phyloP scores from a whole-genome alignment of 192 early-diverging fungal genomes.

The Spizellomyces punctatus region DNA sequence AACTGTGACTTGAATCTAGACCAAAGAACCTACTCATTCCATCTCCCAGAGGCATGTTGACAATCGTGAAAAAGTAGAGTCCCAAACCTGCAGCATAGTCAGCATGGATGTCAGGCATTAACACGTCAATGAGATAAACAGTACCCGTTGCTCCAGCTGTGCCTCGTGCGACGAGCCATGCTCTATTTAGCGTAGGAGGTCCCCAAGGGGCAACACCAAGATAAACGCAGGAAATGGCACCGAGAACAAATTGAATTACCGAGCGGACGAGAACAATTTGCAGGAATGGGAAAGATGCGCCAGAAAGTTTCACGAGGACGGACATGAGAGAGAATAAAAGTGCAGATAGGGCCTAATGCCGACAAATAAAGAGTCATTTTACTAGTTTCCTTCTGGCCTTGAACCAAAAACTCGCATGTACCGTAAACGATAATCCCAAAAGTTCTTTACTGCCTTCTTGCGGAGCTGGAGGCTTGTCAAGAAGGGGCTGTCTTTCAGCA shows the following conservation, averaged over 20 bases:
- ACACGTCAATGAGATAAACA: not conserved
- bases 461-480: not conserved
- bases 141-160: slow-evolving; percentile 55
- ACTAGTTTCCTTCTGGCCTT: not conserved
- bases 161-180: slow-evolving; percentile 67
- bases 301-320: slow-evolving; percentile 68
- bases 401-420: not conserved
- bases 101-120: slow-evolving; percentile 1
- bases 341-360: slow-evolving; percentile 60
- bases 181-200: slow-evolving; percentile 42
- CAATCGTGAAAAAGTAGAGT: slow-evolving; percentile 72
- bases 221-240: slow-evolving; percentile 55
- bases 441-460: not conserved
- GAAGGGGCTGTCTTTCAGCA: not conserved
- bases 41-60: slow-evolving; percentile 70
- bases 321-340: slow-evolving; percentile 74
- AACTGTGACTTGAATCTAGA: not conserved
- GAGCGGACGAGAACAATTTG: slow-evolving; percentile 76
- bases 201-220: slow-evolving; percentile 60
- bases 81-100: slow-evolving; percentile 58
- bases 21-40: slow-evolving; percentile 54
- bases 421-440: not conserved
- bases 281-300: slow-evolving; percentile 59
- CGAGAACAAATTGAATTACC: slow-evolving; percentile 63
- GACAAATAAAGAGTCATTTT: not conserved